Evolutionary conservation across 768 basidiomycete genomes (phyloP).

Genomic region (Trametes cingulata): DNA sequence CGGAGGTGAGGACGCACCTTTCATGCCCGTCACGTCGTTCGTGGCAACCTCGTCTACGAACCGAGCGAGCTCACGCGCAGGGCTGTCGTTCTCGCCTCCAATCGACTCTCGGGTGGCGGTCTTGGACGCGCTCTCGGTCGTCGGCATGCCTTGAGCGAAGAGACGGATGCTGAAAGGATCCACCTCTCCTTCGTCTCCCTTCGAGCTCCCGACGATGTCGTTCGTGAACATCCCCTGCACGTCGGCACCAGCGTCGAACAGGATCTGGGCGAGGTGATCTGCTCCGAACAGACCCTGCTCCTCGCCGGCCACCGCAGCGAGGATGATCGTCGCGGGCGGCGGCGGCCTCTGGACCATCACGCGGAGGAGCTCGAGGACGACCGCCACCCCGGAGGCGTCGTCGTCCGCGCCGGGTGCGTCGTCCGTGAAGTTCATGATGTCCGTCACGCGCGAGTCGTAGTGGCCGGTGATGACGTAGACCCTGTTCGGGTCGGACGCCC

Average conservation of each 20-base stretch:
- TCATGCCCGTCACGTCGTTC: conserved; percentile 51
- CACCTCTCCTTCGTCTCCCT: conserved; percentile 46
- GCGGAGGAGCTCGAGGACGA: conserved; percentile 54
- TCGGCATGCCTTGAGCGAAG: conserved; percentile 53
- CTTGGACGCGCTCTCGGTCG: conserved; percentile 41
- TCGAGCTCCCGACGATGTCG: conserved; percentile 56
- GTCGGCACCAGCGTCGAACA: conserved; percentile 45
- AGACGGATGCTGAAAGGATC: conserved; percentile 53
- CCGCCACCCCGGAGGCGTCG: conserved; percentile 54
- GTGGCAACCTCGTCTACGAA: conserved; percentile 53
- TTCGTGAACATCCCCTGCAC: conserved; percentile 61
- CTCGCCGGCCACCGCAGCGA: conserved; percentile 51
- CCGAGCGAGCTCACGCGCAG: conserved; percentile 51
- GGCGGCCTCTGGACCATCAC: conserved; percentile 47
- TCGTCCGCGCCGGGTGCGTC: conserved; percentile 57
- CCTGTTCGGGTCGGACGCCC: conserved; percentile 49
- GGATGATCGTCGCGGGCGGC: conserved; percentile 52
- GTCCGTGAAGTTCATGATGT: conserved; percentile 41
- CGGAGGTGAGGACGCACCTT: conserved; percentile 36
- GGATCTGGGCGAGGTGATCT: conserved; percentile 45
- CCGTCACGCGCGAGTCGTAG: conserved; percentile 51
- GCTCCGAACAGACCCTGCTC: conserved; percentile 55
- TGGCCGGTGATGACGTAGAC: conserved; percentile 57
- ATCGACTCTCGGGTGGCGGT: conserved; percentile 39
- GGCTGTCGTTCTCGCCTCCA: conserved; percentile 57